Conservation (phyloP, 23 red algal genomes). For the Gracilaria gracilis region DNA sequence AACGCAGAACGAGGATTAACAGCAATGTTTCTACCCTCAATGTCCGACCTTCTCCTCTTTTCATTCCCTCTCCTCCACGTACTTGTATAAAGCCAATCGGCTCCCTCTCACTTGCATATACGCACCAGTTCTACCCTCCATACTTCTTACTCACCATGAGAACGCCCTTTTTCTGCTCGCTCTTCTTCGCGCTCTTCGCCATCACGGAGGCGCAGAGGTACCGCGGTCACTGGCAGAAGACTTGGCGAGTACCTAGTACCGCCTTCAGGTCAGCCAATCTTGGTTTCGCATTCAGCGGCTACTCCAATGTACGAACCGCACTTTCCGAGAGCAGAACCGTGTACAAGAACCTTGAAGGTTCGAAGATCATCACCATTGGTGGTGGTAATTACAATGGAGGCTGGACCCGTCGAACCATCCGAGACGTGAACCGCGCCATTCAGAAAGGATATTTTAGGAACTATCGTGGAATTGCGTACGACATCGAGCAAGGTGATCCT, state of each 20-base stretch:
- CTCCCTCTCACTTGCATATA: too few species aligned
- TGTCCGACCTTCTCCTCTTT: too few species aligned
- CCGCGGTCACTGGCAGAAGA: too few species aligned
- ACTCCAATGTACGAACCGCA: background rate
- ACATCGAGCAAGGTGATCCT: slow-evolving; percentile 43
- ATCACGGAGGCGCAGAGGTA: too few species aligned
- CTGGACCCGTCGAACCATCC: background rate
- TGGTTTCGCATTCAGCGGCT: slow-evolving; percentile 36
- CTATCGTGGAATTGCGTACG: slow-evolving; percentile 42
- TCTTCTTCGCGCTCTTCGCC: background rate
- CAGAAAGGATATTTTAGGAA: background rate
- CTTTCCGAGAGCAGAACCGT: background rate
- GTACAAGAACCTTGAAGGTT: background rate
- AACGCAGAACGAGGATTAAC: too few species aligned
- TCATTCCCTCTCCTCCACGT: too few species aligned
- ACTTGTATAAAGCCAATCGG: too few species aligned
- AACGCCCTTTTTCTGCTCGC: background rate
- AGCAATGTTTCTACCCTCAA: too few species aligned
- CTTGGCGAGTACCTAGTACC: too few species aligned
- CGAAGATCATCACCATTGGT: slow-evolving; percentile 30
- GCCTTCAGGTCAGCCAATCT: slow-evolving; percentile 11
- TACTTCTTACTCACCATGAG: background rate
- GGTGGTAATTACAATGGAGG: slow-evolving; percentile 41
- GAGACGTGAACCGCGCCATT: background rate
- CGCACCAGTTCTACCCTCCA: too few species aligned